Percentiles rank a stretch among this genome's conserved stretches.
These are phyloP conservation scores for Myxozyma geophila DNA, from an alignment of 805 yeast genomes.

Conservation along the genomic window DNA sequence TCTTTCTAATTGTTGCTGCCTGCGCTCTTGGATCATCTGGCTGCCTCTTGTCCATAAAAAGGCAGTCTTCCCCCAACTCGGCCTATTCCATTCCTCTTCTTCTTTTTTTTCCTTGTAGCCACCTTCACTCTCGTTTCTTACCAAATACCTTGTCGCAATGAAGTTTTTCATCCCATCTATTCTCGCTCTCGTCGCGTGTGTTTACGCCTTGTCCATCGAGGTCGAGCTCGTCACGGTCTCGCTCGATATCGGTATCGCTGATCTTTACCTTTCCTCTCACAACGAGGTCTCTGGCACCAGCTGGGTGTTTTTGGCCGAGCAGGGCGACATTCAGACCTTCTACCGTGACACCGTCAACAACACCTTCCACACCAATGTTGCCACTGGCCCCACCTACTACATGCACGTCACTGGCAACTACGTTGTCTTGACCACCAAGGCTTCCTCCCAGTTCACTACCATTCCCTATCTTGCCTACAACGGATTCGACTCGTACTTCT, in stretches of 20 bases:
- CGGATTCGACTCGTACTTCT: constrained; percentile 1
- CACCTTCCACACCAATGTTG: background rate
- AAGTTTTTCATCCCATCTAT: background rate
- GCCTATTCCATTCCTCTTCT: background rate
- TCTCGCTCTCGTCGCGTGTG: background rate
- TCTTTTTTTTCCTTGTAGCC: background rate
- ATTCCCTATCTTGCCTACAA: constrained; percentile 4
- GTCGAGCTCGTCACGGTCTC: background rate
- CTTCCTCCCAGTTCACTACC: background rate
- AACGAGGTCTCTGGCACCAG: constrained; percentile 4
- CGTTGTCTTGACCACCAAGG: background rate
- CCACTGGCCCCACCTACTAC: background rate
- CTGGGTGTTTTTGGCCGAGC: constrained; percentile 2
- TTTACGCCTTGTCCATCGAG: background rate
- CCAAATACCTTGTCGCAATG: background rate
- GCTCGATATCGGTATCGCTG: background rate
- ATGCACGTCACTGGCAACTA: background rate
- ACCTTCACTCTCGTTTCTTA: constrained; percentile 6
- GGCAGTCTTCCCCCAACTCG: background rate
- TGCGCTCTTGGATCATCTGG: background rate
- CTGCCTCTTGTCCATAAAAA: background rate
- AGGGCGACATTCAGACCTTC: background rate
- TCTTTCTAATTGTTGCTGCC: background rate
- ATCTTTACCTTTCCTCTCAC: background rate
- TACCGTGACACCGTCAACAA: background rate